Evolutionary conservation across 1,284 basidiomycete genomes (phyloP), one percentile per base, ranked within the genome.

Genomic region (Ganoderma sp.): DNA sequence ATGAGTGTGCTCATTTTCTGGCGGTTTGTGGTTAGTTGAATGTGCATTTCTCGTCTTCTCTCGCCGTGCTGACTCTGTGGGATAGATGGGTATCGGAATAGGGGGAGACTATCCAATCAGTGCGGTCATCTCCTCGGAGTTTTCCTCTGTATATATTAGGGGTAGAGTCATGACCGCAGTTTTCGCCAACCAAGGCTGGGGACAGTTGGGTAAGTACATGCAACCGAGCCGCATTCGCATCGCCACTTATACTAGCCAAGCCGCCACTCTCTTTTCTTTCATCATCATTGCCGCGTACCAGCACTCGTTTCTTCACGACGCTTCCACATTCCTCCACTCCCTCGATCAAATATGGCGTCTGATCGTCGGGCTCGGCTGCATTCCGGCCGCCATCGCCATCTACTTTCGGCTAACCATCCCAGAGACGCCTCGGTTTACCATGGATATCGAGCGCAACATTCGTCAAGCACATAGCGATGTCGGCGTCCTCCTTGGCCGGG

Each of bases 381-480:
- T 93, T 43, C 91, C 91, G 6, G 90, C 85, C 66, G 82, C 82
- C 41, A 77, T 90, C 62, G 90, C 90, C 7, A 85, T 93, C 56
- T 93, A 92, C 81, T 91, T 90, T 85, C 90, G 91, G 73, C 84
- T 93, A 19, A 91, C 90, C 28, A 90, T 93, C 70, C 90, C 90
- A 7, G 91, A 93, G 78, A 92, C 90, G 0, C 88, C 93, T 45
- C 92, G 94, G 73, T 97, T 93, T 85, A 96, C 93, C 68, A 93
- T 96, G 89, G 94, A 95, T 81, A 88, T 96, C 73, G 92, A 95
- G 81, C 89, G 92, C 69, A 93, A 95, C 80, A 85, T 95, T 70
- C 83, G 87, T 74, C 90, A 91, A 76, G 92, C 92, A 12, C 75
- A 87, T 15, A 81, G 85, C 64, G 91, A 94, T 77, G 90, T 91